Conservation (phyloP, 2,329 filamentous ascomycete genomes). For the Botrytis aclada region DNA sequence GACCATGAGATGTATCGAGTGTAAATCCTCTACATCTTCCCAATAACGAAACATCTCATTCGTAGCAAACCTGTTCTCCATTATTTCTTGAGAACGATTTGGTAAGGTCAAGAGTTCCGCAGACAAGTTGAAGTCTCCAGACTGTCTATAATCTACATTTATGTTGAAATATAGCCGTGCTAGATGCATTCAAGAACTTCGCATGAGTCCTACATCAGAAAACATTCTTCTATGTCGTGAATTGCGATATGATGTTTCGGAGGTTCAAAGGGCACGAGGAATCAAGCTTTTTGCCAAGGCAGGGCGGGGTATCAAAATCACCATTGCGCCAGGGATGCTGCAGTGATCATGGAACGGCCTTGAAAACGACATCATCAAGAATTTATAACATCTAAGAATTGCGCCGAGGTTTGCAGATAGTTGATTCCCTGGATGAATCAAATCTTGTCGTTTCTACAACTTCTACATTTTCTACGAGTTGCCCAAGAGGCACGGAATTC, state of each 20-base stretch:
- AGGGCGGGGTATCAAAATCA: neutral
- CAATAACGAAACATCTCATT: neutral
- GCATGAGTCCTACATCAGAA: neutral
- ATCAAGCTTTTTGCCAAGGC: conserved; percentile 3
- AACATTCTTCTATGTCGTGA: neutral
- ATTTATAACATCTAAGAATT: neutral
- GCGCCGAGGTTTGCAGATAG: neutral
- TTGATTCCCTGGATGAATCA: neutral
- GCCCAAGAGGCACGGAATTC: neutral
- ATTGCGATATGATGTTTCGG: neutral
- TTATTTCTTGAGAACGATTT: neutral
- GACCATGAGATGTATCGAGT: neutral
- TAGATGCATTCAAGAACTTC: neutral
- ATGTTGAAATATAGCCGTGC: neutral
- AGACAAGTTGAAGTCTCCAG: neutral
- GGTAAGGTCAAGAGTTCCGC: neutral
- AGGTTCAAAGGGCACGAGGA: neutral
- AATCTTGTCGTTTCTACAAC: neutral
- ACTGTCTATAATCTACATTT: neutral
- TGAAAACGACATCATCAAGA: neutral
- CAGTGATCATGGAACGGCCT: neutral
- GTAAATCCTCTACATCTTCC: neutral
- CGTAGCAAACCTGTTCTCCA: neutral
- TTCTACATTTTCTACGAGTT: neutral
- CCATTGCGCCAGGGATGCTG: neutral